Percentiles rank a stretch among this genome's conserved stretches.
phyloP scores from a whole-genome alignment of 1,284 basidiomycete species.

The Microbotryum violaceum region DNA sequence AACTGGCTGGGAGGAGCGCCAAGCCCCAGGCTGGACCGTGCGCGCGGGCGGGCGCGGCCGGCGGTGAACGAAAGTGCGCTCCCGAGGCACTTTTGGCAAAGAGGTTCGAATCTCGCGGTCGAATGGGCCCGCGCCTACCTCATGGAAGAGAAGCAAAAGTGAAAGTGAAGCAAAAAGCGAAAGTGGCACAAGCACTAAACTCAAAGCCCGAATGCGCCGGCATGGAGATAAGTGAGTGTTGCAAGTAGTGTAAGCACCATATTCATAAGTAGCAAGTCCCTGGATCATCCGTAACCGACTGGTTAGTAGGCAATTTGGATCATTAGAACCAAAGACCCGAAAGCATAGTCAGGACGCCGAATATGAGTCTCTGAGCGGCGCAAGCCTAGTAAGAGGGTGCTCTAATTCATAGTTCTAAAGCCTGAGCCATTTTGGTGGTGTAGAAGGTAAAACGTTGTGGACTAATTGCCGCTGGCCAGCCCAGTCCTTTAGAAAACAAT shows the following conservation, averaged over 20 bases:
- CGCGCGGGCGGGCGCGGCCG: too few relatives aligned
- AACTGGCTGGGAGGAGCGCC: too few relatives aligned
- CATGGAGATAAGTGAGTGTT: not conserved
- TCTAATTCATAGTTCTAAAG: not conserved
- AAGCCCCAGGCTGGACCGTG: too few relatives aligned
- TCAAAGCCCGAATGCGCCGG: slow-evolving; percentile 12
- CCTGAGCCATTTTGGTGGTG: slow-evolving; percentile 7
- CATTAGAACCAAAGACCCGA: not conserved
- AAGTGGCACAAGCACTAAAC: not conserved
- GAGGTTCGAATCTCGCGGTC: too few relatives aligned
- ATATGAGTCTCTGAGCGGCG: not conserved
- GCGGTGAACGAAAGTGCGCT: too few relatives aligned
- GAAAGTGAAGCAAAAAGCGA: not conserved
- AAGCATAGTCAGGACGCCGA: slow-evolving; percentile 2
- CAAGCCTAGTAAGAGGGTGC: not conserved
- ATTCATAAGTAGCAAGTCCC: too few relatives aligned
- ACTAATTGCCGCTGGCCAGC: slow-evolving; percentile 13
- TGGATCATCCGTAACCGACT: slow-evolving; percentile 12
- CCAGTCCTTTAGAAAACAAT: slow-evolving; percentile 9
- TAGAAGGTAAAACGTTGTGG: slow-evolving; percentile 19
- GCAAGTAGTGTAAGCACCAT: too few relatives aligned
- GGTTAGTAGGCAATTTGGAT: slow-evolving; percentile 6
- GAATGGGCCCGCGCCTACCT: slow-evolving; percentile 5
- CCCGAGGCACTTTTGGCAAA: too few relatives aligned
- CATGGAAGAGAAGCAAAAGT: slow-evolving; percentile 8